phyloP scores from a whole-genome alignment of 345 rosid genomes.

The Sisymbrium irio region DNA sequence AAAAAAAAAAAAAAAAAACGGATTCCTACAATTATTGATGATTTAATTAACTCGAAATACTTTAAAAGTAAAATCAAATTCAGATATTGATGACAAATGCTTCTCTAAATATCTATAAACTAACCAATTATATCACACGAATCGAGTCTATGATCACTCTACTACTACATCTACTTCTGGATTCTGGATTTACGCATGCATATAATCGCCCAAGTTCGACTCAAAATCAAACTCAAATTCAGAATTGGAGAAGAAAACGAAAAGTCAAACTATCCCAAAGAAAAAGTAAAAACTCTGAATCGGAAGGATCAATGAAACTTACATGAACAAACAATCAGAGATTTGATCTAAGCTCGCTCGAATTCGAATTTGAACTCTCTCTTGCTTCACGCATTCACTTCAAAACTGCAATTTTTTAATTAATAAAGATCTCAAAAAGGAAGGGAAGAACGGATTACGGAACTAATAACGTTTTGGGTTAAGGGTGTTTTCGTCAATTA shows the following conservation, averaged over 20 bases:
- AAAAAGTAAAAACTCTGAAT: conserved; percentile 4
- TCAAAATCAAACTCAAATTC: too few species aligned
- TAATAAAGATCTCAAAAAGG: conserved; percentile 16
- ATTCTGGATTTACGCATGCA: conserved; percentile 24
- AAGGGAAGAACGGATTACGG: conserved; percentile 12
- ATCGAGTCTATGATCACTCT: not conserved
- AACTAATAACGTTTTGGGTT: conserved; percentile 30
- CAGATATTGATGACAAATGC: not conserved
- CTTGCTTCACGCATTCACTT: conserved; percentile 33
- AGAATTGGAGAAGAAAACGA: not conserved
- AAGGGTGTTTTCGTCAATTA: conserved; percentile 30
- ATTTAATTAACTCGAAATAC: too few species aligned
- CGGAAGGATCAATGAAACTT: conserved; percentile 18
- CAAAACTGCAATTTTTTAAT: not conserved
- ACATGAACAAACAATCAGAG: conserved; percentile 18
- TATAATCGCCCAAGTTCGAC: not conserved
- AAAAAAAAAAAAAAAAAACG: too few species aligned
- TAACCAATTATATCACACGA: not conserved
- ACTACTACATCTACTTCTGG: not conserved
- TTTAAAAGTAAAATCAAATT: not conserved
- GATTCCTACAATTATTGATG: too few species aligned
- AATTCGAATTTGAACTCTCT: conserved; percentile 21
- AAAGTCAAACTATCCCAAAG: conserved; percentile 20
- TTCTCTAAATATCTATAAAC: too few species aligned
- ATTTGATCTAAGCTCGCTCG: conserved; percentile 13